Conservation (phyloP, 495 filamentous ascomycete genomes). For the Polyplosphaeria fusca region DNA sequence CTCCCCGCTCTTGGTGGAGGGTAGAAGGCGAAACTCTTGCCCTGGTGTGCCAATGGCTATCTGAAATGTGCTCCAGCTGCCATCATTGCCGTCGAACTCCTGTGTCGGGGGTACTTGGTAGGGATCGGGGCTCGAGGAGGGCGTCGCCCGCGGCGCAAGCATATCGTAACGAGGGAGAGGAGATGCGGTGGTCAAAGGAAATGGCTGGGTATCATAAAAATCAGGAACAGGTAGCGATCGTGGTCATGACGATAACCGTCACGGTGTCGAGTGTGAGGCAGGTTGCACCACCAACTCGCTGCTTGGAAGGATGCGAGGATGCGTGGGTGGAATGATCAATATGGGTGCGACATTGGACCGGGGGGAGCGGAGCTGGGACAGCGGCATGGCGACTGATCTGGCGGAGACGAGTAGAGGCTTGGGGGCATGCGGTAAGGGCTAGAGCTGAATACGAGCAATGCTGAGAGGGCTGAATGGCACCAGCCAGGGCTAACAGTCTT, state of each 20-base stretch:
- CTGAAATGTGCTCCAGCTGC: conserved; percentile 31
- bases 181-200: background rate
- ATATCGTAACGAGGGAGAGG: conserved; percentile 6
- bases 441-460: conserved; percentile 21
- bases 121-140: conserved; percentile 17
- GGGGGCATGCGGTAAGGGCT: no score
- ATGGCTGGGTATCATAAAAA: background rate
- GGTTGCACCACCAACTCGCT: no score
- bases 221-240: no score
- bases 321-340: background rate
- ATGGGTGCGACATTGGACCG: background rate
- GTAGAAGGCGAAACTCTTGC: conserved; percentile 31
- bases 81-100: conserved; percentile 35
- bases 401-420: conserved; percentile 1
- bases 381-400: background rate
- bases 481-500: background rate
- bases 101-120: conserved; percentile 31
- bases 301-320: background rate
- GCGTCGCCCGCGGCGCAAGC: conserved; percentile 16
- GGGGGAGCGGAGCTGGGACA: background rate
- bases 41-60: conserved; percentile 31
- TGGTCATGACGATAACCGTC: no score
- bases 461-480: background rate
- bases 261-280: no score
- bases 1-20: conserved; percentile 28